Evolutionary conservation across 345 rosid species (phyloP), one percentile per base, ranked within the genome.

Genomic region (Eucalyptus urophylla): DNA sequence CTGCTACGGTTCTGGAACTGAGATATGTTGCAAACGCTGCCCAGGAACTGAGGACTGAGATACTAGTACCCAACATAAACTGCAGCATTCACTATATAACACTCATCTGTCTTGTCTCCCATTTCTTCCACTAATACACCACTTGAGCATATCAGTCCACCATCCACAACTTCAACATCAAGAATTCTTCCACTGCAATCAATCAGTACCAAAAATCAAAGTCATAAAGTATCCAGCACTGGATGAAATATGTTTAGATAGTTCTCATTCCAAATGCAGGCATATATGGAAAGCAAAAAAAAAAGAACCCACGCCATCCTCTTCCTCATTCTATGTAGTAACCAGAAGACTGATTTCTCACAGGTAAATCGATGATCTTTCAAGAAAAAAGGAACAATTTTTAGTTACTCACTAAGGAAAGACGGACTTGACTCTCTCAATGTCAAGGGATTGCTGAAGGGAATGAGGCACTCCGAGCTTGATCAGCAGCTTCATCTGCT

Each of bases 401-500:
- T 69, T 50, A 87, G 83, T 69, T 87, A 93, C 97, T 96, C 92
- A 96, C 99, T 95, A 97, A 58, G 99, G 99, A 91, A 97, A 97
- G 89, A 96, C 96, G 58, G 97, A 93, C 90, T 94, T 97, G 85
- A 95, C 95, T 93, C 94, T 92, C 49, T 94, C 96, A 1, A 95
- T 90, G 92, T 96, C 97, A 89, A 97, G 92, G 8, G 91, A 92
- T 47, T 94, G 94, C 88, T 96, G 98, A 80, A 97, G 96, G 88
- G 97, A 94, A 91, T 58, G 95, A 85, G 99, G 99, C 87, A 97
- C 98, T 88, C 99, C 99, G 45, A 97, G 94, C 94, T 96, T 97
- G 91, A 97, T 94, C 92, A 92, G 92, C 47, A 97, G 92, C 91
- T 97, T 97, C 99, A 97, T 95, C 91, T 97, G 96, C 80, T 90